Conservation (phyloP, 108 stramenopile species). For the Asterionellopsis glacialis region DNA sequence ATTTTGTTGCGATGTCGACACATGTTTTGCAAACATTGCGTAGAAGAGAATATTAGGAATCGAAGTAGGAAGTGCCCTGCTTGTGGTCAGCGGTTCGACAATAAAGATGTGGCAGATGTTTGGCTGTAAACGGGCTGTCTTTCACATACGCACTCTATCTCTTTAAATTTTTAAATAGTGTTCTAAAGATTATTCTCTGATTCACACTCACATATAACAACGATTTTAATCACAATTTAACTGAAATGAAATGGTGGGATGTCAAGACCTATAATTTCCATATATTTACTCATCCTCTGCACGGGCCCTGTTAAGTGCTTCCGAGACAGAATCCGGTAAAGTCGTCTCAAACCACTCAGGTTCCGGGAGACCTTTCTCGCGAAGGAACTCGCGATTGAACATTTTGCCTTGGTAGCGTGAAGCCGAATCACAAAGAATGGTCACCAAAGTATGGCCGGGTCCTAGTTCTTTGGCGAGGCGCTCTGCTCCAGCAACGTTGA, state of each 20-base stretch:
- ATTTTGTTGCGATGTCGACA: constrained; percentile 91
- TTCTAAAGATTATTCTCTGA: no score
- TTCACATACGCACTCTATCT: no score
- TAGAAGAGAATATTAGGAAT: constrained; percentile 82
- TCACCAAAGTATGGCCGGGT: constrained; percentile 52
- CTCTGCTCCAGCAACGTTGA: constrained; percentile 56
- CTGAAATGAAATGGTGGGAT: no score
- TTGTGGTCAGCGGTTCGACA: constrained; percentile 76
- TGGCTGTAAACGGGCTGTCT: constrained; percentile 49
- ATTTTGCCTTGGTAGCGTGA: constrained; percentile 40
- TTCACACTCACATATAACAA: no score
- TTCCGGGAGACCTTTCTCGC: constrained; percentile 30
- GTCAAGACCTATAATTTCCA: not conserved
- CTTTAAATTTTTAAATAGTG: no score
- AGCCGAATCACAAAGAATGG: constrained; percentile 59
- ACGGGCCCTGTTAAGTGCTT: constrained; percentile 7
- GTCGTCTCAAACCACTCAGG: constrained; percentile 13
- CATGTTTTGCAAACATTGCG: constrained; percentile 91
- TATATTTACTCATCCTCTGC: constrained; percentile 7
- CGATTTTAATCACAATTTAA: no score
- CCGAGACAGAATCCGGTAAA: constrained; percentile 7
- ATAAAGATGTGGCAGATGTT: constrained; percentile 82
- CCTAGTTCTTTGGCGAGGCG: constrained; percentile 36
- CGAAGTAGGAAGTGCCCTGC: constrained; percentile 88
- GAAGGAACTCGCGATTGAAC: constrained; percentile 46